Base-by-base conservation (phyloP, 495 filamentous ascomycete species). In the Annulohypoxylon nitens region DNA sequence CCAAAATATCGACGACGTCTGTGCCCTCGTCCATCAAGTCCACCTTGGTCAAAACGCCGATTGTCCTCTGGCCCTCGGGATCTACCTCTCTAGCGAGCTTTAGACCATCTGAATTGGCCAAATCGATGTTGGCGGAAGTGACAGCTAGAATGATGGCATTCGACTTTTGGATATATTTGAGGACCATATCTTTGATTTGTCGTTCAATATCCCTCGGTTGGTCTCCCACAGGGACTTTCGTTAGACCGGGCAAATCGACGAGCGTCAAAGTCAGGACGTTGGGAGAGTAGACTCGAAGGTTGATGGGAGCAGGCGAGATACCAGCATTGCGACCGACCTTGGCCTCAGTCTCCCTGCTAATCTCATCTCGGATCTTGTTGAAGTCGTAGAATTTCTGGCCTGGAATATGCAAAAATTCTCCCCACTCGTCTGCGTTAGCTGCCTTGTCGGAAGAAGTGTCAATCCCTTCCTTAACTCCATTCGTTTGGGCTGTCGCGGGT, bases 11-110 rank as follows among this genome's bases (percentile, higher is more conserved):
- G 74, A 99, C 96, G 16, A 99, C 97, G 79, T 99, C 97, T 39
- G 97, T 99, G 41, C 97, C 97, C 33, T 98, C 95, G 82, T 99
- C 97, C 97, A 99, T 99, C 81, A 99, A 84, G 82, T 99, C 97
- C 61, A 99, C 95, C 86, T 99, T 99, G 64, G 95, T 98, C 77
- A 99, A 88, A 73, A 99, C 97, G 86, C 97, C 97, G 70, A 99
- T 99, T 23, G 97, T 99, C 77, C 97, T 89, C 83, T 98, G 97
- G 72, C 95, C 97, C 80, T 99, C 97, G 1, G 95, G 95, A 78
- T 99, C 97, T 33, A 98, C 96, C 83, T 99, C 97, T 72, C 97
- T 89, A 25, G 97, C 97, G 77, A 99, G 85, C 86, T 98, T 97
- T 80, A 99, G 80, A 64, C 97, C 97, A 83, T 99, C 97, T 30